Base-by-base conservation (phyloP, 306 rosid genomes). In the Begonia peltatifolia region DNA sequence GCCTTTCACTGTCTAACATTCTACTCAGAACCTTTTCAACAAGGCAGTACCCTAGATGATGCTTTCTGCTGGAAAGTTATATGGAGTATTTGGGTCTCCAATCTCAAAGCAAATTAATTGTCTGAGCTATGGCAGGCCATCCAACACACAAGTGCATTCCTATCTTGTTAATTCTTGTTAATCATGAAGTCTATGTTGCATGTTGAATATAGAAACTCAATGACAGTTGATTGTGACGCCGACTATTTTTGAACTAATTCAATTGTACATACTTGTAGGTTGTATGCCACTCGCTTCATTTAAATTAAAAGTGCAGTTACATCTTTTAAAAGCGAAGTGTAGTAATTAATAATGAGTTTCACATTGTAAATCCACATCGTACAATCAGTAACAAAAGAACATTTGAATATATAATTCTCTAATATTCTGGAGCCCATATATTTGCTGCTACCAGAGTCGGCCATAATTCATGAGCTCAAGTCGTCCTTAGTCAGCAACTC, bases 121-220 rank as follows among this genome's bases (percentile, higher is more conserved):
- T 65, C 56, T 89, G 60, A 62, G 50, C 18, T 70, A 61, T 10
- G 84, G 83, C 5, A 76, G 53, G 44, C 79, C 92, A 7, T 52
- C 74, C 6, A 60, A n/a, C n/a, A 6, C 36, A 22, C 51, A 47
- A 22, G 44, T 62, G 22, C 59, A 10, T 22, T 71, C 83, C 10
- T 57, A 38, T 79, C 77, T 50, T 88, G 93, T 69, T 82, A 38
- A 70, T 36, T 79, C 77, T 50, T 84, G 93, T 69, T 82, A 38
- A 70, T 36, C 7, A 25, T 25, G 35, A 25, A 25, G 35, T 25
- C 35, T 2, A 25, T 25, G 35, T 25, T 25, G 35, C 30, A 14
- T 42, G 54, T 49, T 52, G 48, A 14, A 47, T 25, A 59, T 25
- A 25, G 35, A 25, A 18, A 17, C 6, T 46, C 14, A 49, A 35